Percentiles rank a stretch among this genome's conserved stretches.
Conservation (phyloP, 495 filamentous ascomycete species). For the Talaromyces ruber region DNA sequence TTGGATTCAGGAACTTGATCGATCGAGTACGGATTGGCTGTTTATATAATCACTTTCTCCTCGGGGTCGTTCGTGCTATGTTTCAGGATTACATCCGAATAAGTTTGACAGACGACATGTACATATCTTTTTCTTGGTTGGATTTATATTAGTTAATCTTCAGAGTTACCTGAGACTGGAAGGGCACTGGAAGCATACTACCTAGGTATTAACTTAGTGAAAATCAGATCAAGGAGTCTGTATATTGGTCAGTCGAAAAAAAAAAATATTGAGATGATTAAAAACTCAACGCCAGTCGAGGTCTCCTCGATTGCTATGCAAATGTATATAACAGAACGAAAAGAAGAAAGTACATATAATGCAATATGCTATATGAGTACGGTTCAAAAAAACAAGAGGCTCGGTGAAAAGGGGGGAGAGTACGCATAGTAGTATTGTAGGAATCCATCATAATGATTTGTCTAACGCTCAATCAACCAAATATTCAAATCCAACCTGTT, state of each 20-base stretch:
- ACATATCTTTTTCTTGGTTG: no score
- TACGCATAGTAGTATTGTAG: neutral
- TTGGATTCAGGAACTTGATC: conserved; percentile 38
- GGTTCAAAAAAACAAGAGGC: neutral
- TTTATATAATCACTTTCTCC: conserved; percentile 27
- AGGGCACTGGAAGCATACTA: no score
- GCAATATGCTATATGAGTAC: neutral
- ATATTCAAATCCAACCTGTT: neutral
- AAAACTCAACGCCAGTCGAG: neutral
- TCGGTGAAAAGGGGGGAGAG: neutral
- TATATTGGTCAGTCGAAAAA: neutral
- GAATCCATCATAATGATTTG: neutral
- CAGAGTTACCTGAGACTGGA: no score
- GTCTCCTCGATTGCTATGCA: neutral
- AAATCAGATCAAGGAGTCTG: neutral
- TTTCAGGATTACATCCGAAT: no score
- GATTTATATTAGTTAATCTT: no score
- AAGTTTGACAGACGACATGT: no score
- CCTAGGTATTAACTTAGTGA: no score
- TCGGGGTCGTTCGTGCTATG: neutral
- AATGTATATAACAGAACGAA: neutral
- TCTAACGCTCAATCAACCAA: neutral
- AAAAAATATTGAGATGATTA: neutral
- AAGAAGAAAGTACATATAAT: neutral
- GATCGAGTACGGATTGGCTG: conserved; percentile 36